phyloP scores from a whole-genome alignment of 495 filamentous ascomycete species.

The Platismatia glauca region DNA sequence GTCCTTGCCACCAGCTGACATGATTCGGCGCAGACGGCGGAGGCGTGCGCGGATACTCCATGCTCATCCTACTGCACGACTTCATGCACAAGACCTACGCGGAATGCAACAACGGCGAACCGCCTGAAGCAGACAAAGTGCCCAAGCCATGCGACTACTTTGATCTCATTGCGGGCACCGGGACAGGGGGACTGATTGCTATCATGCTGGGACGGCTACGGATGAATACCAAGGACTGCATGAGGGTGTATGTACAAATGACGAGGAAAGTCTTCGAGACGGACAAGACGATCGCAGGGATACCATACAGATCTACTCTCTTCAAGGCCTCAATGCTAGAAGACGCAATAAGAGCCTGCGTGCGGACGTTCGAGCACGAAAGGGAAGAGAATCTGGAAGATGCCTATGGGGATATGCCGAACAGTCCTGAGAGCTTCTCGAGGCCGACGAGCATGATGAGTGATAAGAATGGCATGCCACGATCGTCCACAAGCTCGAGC shows the following conservation, averaged over 20 bases:
- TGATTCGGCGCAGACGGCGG: conserved; percentile 62
- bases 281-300: conserved; percentile 92
- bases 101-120: conserved; percentile 71
- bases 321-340: conserved; percentile 96
- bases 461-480: conserved; percentile 22
- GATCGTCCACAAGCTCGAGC: conserved; percentile 25
- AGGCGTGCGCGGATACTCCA: conserved; percentile 93
- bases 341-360: conserved; percentile 84
- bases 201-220: conserved; percentile 91
- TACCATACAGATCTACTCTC: conserved; percentile 83
- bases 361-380: conserved; percentile 71
- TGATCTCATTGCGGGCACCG: conserved; percentile 89
- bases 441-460: conserved; percentile 22
- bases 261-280: conserved; percentile 93
- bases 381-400: conserved; percentile 54
- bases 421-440: conserved; percentile 22
- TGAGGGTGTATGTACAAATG: conserved; percentile 89
- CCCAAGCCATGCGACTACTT: conserved; percentile 98
- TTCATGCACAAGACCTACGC: conserved; percentile 91
- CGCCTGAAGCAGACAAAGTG: conserved; percentile 76
- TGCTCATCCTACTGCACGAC: conserved; percentile 90
- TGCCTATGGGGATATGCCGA: conserved; percentile 30
- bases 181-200: conserved; percentile 90
- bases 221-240: conserved; percentile 90
- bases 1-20: neutral